phyloP scores from a whole-genome alignment of 306 rosid genomes.

The Ammopiptanthus mongolicus region DNA sequence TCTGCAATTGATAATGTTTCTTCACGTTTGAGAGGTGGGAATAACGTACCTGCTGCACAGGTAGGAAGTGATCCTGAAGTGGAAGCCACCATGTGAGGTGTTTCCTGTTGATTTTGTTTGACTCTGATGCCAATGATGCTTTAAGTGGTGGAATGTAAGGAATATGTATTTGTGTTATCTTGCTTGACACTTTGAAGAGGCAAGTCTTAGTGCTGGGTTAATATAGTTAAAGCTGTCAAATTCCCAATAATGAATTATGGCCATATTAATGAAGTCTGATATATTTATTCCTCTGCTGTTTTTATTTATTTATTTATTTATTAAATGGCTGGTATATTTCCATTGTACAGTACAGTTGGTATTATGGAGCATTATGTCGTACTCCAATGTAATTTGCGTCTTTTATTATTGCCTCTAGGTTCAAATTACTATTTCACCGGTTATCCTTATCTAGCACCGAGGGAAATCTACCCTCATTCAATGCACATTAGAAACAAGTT shows the following conservation, averaged over 20 bases:
- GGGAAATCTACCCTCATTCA: too few relatives aligned
- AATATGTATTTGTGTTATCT: conserved; percentile 16
- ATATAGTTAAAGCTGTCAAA: conserved; percentile 2
- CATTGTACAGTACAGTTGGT: neutral
- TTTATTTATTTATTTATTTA: neutral
- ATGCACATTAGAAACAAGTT: too few relatives aligned
- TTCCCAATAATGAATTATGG: neutral
- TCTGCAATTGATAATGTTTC: conserved; percentile 94
- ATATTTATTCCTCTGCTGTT: neutral
- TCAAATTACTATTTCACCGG: too few relatives aligned
- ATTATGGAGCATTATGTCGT: neutral
- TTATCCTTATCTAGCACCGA: too few relatives aligned
- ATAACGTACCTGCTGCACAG: conserved; percentile 46
- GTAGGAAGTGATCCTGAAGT: conserved; percentile 68
- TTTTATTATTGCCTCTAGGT: neutral
- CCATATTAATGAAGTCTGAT: neutral
- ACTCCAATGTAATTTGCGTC: neutral
- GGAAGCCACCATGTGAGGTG: conserved; percentile 61
- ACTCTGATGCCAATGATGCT: conserved; percentile 11
- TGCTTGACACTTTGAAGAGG: conserved; percentile 19
- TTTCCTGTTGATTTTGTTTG: neutral
- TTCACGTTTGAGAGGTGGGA: conserved; percentile 90
- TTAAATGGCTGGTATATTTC: neutral
- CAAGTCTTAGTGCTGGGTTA: conserved; percentile 1
- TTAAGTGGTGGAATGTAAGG: neutral